phyloP scores from a whole-genome alignment of 1,284 basidiomycete genomes.

The Ganoderma meredithae region DNA sequence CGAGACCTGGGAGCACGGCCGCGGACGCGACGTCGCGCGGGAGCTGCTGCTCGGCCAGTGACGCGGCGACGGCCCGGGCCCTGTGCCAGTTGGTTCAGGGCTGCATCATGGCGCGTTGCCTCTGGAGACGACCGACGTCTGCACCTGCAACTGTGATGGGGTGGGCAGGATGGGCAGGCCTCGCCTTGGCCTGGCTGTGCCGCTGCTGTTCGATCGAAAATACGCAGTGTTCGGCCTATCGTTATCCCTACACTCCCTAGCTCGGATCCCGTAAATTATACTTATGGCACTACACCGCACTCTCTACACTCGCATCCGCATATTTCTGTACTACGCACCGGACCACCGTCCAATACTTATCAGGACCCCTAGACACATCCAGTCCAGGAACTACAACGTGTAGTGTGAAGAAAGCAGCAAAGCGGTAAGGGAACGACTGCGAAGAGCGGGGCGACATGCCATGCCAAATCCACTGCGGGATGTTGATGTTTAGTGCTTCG shows the following conservation, averaged over 20 bases:
- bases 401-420: background rate
- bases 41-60: slow-evolving; percentile 37
- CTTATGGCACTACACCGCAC: background rate
- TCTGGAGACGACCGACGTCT: background rate
- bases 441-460: background rate
- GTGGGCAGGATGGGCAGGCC: background rate
- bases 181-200: background rate
- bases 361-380: background rate
- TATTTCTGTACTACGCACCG: background rate
- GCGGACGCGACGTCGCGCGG: slow-evolving; percentile 48
- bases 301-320: background rate
- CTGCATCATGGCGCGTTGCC: background rate
- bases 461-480: background rate
- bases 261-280: background rate
- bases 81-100: no score
- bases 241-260: no score
- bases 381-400: background rate
- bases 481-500: slow-evolving; percentile 3
- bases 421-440: background rate
- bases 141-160: no score
- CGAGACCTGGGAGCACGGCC: slow-evolving; percentile 49
- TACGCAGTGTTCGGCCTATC: background rate
- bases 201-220: background rate
- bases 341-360: background rate
- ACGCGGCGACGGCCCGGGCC: background rate